Conservation (phyloP, 2,329 filamentous ascomycete species). For the Sporothrix sp. region DNA sequence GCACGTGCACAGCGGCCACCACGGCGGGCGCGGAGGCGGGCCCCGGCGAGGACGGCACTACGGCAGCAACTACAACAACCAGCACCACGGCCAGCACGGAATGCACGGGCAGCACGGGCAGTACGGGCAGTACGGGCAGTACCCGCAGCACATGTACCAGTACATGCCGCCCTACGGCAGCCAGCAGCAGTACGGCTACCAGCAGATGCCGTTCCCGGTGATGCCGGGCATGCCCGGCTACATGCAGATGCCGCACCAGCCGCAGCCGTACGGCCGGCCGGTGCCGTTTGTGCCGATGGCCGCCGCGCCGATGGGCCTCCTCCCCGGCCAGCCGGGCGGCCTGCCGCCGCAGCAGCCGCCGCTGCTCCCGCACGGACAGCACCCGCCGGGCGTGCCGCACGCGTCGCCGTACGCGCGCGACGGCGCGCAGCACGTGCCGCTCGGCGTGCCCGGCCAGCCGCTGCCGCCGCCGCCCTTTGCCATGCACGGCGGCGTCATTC, state of each 20-base stretch:
- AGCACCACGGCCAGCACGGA: background rate
- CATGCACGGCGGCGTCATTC: background rate
- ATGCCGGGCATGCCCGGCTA: slow-evolving; percentile 32
- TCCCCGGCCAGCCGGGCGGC: background rate
- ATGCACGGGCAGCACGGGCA: background rate
- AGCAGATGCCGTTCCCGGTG: slow-evolving; percentile 49
- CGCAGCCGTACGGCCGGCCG: slow-evolving; percentile 37
- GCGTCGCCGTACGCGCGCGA: slow-evolving; percentile 6
- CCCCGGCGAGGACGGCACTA: slow-evolving; percentile 28
- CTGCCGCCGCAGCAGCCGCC: slow-evolving; percentile 20
- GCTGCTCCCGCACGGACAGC: slow-evolving; percentile 26
- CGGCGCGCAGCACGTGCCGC: too few relatives aligned
- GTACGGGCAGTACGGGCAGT: slow-evolving; percentile 25
- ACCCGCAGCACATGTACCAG: slow-evolving; percentile 38
- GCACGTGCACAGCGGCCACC: slow-evolving; percentile 22
- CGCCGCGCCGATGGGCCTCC: slow-evolving; percentile 1
- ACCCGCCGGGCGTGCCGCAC: slow-evolving; percentile 39
- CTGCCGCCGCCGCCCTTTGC: too few relatives aligned
- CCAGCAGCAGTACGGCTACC: slow-evolving; percentile 33
- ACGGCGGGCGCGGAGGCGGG: slow-evolving; percentile 20
- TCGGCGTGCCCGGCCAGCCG: too few relatives aligned
- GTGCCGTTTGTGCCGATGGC: slow-evolving; percentile 22
- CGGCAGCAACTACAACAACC: slow-evolving; percentile 21
- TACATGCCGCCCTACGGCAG: slow-evolving; percentile 42
- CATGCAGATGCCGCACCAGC: slow-evolving; percentile 37